Evolutionary conservation across 2,329 filamentous ascomycete species (phyloP).

Genomic region (Penicillium brasilianum): DNA sequence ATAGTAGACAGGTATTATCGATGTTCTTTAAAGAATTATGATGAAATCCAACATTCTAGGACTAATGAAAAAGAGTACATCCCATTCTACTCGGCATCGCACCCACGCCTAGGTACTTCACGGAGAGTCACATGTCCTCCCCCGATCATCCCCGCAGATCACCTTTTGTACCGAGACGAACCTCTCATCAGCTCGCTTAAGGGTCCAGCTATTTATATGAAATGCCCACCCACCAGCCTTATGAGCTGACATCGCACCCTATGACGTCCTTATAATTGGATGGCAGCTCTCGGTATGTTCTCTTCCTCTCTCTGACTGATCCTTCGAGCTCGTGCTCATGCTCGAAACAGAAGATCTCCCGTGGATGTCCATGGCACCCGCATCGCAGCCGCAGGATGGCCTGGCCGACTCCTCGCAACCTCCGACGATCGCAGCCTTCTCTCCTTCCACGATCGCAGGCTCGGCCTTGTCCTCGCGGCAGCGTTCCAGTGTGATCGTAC

Average conservation of each 20-base stretch:
- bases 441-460: slow-evolving; percentile 76
- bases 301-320: not conserved
- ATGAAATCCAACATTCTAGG: not conserved
- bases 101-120: slow-evolving; percentile 1
- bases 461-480: slow-evolving; percentile 72
- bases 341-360: slow-evolving; percentile 50
- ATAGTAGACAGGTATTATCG: not conserved
- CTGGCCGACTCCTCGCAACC: slow-evolving; percentile 53
- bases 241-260: slow-evolving; percentile 31
- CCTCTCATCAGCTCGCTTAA: slow-evolving; percentile 14
- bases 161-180: slow-evolving; percentile 28
- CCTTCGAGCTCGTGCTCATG: slow-evolving; percentile 8
- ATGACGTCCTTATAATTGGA: slow-evolving; percentile 49
- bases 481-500: slow-evolving; percentile 88
- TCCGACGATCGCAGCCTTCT: slow-evolving; percentile 88
- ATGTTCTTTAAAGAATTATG: not conserved
- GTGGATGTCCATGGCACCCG: slow-evolving; percentile 61
- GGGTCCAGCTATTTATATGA: slow-evolving; percentile 14
- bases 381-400: slow-evolving; percentile 46
- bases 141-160: slow-evolving; percentile 31
- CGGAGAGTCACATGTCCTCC: slow-evolving; percentile 31
- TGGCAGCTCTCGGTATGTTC: slow-evolving; percentile 56
- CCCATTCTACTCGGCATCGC: not conserved
- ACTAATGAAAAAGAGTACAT: not conserved
- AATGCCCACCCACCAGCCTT: slow-evolving; percentile 38